Evolutionary conservation across 1,284 basidiomycete species (phyloP), one percentile per base, ranked within the genome.

Genomic region (Rhodotorula sp.): DNA sequence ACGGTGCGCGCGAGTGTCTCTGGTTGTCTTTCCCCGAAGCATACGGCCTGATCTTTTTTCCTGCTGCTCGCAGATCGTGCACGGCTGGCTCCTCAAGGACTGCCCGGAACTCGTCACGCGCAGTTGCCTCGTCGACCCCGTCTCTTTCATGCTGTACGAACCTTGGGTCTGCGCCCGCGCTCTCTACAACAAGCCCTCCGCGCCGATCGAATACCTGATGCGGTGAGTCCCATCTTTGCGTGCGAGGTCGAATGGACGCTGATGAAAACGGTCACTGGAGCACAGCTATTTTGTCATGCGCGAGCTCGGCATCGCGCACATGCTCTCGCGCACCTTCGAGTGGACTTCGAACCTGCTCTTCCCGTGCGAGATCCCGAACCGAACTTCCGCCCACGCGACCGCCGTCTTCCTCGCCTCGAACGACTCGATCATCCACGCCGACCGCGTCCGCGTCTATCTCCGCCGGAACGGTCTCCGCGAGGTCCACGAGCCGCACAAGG

Each of bases 121-220:
- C 4, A 92, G 88, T 19, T 92, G 90, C 77, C 93, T 95, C 78
- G 88, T 93, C 47, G 93, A 97, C 79, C 92, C 93, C 10, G 83
- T 85, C 28, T 81, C 87, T 1, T 94, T 95, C 81, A 92, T 90
- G 80, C 87, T 90, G 10, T 94, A 92, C 92, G 91, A 93, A 60
- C 78, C 78, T 0, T 91, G 93, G 80, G 87, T 94, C 23, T 93
- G 92, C 81, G 90, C 90, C 82, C 92, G 92, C 79, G 75, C 63
- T 43, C 60, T 68, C 16, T 66, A 62, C 52, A 55, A 60, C n/a
- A 54, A 64, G 21, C 61, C 67, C 6, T 38, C 26, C 31, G 58
- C 61, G 21, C 74, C 73, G 88, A 80, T 92, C 57, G 89, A 94
- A 73, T 83, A 93, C 23, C 76, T 94, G 60, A 88, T 93, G 84